Evolutionary conservation across 2,329 filamentous ascomycete species (phyloP).

Genomic region (Keithomyces neogunnii): DNA sequence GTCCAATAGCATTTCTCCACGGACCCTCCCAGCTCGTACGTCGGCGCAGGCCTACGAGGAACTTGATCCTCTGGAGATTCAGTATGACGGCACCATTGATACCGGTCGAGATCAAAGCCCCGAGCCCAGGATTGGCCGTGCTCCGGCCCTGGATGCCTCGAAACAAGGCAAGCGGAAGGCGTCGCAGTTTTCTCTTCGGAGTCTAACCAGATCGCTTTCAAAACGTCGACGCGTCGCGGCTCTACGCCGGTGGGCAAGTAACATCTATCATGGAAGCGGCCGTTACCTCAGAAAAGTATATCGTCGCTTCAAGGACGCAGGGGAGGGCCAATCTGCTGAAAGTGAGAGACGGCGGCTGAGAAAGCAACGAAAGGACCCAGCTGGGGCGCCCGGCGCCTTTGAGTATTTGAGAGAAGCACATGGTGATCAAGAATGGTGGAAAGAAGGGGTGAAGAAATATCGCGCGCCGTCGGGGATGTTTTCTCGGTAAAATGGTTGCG

Average conservation of each 20-base stretch:
- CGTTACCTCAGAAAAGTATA: constrained; percentile 17
- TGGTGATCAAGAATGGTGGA: constrained; percentile 26
- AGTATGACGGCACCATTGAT: constrained; percentile 17
- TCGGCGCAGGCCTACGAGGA: constrained; percentile 2
- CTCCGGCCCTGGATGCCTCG: constrained; percentile 5
- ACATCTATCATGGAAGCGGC: constrained; percentile 17
- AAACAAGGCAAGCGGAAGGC: constrained; percentile 20
- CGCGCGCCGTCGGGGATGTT: constrained; percentile 9
- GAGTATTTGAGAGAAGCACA: constrained; percentile 14
- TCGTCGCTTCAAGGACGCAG: constrained; percentile 18
- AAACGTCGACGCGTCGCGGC: constrained; percentile 17
- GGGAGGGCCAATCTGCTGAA: constrained; percentile 6
- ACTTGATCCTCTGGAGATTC: constrained; percentile 9
- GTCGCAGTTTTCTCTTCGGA: constrained; percentile 22
- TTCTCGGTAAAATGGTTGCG: background rate
- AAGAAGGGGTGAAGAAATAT: constrained; percentile 23
- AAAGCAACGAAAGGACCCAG: constrained; percentile 16
- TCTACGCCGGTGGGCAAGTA: constrained; percentile 21
- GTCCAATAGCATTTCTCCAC: background rate
- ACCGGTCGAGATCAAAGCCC: constrained; percentile 10
- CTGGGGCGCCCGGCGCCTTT: constrained; percentile 16
- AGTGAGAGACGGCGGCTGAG: constrained; percentile 17
- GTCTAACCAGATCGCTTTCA: constrained; percentile 16
- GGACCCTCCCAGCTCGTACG: background rate
- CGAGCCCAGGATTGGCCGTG: background rate